Percentiles rank a stretch among this genome's conserved stretches.
Evolutionary conservation across 176 grass and related monocot species (phyloP).

Genomic region (Triticum dicoccoides): DNA sequence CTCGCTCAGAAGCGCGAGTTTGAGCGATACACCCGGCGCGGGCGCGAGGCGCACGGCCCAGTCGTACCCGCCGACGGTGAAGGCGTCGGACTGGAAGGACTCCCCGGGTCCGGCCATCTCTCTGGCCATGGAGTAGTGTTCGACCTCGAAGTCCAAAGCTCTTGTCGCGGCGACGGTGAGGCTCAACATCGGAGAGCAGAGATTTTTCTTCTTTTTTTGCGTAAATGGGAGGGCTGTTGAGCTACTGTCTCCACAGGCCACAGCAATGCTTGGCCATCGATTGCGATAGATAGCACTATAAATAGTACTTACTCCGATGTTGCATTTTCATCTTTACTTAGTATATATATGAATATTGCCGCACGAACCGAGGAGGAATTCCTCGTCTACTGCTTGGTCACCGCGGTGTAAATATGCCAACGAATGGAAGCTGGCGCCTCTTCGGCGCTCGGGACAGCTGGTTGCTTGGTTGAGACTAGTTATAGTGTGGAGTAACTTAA

Average conservation of each 20-base stretch:
- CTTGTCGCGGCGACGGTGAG: neutral
- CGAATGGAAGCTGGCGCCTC: neutral
- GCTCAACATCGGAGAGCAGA: neutral
- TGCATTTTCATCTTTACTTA: no score
- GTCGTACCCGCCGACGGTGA: neutral
- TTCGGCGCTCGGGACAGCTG: neutral
- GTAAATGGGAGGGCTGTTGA: neutral
- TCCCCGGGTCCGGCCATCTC: neutral
- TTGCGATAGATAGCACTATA: neutral
- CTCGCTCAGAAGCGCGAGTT: neutral
- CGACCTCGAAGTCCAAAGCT: neutral
- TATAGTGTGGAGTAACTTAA: no score
- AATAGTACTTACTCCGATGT: neutral
- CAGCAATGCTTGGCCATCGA: neutral
- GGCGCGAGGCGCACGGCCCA: conserved; percentile 31
- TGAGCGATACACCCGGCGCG: neutral
- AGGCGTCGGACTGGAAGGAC: conserved; percentile 5
- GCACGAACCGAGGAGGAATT: neutral
- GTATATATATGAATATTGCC: neutral
- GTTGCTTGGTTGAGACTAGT: neutral
- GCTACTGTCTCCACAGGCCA: neutral
- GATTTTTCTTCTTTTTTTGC: no score
- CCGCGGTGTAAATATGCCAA: neutral
- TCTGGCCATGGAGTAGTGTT: neutral
- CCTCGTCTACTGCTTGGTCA: neutral